Base-by-base conservation (phyloP, 495 filamentous ascomycete genomes). In the Penicilliopsis zonata region DNA sequence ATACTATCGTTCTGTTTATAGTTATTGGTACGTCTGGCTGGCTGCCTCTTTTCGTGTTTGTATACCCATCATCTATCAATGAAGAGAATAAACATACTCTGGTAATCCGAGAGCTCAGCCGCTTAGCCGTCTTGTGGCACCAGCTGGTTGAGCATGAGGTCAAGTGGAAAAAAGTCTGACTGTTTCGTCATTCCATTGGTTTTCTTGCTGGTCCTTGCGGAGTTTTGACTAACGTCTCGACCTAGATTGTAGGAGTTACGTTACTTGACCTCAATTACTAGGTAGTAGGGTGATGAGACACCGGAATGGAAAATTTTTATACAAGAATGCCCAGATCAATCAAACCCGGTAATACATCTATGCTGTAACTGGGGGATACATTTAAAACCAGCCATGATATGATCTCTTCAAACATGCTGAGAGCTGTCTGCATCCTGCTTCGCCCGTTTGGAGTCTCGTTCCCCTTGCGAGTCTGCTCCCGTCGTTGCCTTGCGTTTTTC, bases 91-190 rank as follows among this genome's bases (percentile, higher is more conserved):
- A 56, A 52, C 64, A 58, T 72, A 69, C 72, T 82, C 79, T 85
- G 80, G 80, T 86, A 86, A 83, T 69, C 78, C 67, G 72, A 86
- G 47, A 53, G 63, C 68, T 70, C 68, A 80, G 67, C 76, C 74
- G 72, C 65, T 57, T 45, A 27, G 61, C 64, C 54, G 41, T 34
- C 50, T 44, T 50, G 43, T 46, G 17, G 13, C 34, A 39, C 50
- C 53, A 57, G 70, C 70, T 74, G 77, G 78, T 81, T 63, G 70
- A 70, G 75, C 61, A 55, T 82, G 78, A 74, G 63, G 74, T 74
- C 36, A 51, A 52, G 63, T 70, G 78, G 78, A 75, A 80, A n/a
- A n/a, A 74, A 74, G 65, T 77, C 78, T 83, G 78, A 82, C 50
- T 33, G 26, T 12, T 31, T 18, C 13, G 3, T 21, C 17, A 5